phyloP scores from a whole-genome alignment of 176 grass and related monocot genomes.

The Cenchrus americanus region DNA sequence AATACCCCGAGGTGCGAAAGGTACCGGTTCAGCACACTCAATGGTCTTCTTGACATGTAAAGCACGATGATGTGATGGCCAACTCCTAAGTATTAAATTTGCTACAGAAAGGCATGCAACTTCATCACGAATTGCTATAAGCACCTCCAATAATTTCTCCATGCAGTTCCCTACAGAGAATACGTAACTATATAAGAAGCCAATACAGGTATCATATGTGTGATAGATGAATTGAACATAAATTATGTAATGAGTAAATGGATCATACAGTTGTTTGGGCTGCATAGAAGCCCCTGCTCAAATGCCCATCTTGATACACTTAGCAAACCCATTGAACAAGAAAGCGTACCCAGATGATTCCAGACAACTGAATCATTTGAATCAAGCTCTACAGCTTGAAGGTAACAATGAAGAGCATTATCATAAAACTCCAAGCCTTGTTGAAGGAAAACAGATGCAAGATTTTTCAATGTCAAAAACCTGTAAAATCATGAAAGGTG shows the following conservation, averaged over 20 bases:
- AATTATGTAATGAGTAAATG: slow-evolving; percentile 38
- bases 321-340: slow-evolving; percentile 88
- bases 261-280: slow-evolving; percentile 94
- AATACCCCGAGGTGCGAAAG: slow-evolving; percentile 76
- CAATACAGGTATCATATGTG: slow-evolving; percentile 25
- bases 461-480: slow-evolving; percentile 96
- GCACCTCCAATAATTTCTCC: slow-evolving; percentile 95
- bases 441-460: slow-evolving; percentile 86
- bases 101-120: slow-evolving; percentile 81
- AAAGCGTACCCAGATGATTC: slow-evolving; percentile 95
- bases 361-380: slow-evolving; percentile 92
- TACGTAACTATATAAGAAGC: slow-evolving; percentile 27
- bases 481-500: slow-evolving; percentile 52
- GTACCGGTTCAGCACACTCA: slow-evolving; percentile 61
- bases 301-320: slow-evolving; percentile 93
- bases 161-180: slow-evolving; percentile 83
- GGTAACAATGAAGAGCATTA: slow-evolving; percentile 91
- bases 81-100: slow-evolving; percentile 78
- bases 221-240: slow-evolving; percentile 26
- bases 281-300: slow-evolving; percentile 93
- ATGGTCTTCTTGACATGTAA: slow-evolving; percentile 88
- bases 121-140: slow-evolving; percentile 94
- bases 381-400: slow-evolving; percentile 96
- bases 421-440: slow-evolving; percentile 70
- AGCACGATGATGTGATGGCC: slow-evolving; percentile 97